Percentiles rank a stretch among this genome's conserved stretches.
phyloP scores from a whole-genome alignment of 805 yeast species.

The Candida caryicola region DNA sequence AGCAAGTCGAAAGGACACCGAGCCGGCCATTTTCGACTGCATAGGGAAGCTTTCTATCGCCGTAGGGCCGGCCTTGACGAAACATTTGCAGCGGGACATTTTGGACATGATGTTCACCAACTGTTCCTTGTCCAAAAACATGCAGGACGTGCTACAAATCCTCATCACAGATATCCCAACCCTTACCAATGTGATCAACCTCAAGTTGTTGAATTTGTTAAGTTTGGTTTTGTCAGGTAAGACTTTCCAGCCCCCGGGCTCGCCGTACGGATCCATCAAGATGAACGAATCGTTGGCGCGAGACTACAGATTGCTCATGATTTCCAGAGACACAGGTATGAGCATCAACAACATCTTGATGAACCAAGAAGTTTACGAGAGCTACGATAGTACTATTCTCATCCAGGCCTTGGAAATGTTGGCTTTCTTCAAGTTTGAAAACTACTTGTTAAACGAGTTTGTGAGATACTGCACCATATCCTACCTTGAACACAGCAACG shows the following conservation, averaged over 20 bases:
- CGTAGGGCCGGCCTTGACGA: slow-evolving; percentile 90
- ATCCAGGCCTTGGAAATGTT: slow-evolving; percentile 79
- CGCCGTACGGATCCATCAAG: slow-evolving; percentile 63
- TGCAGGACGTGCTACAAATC: slow-evolving; percentile 70
- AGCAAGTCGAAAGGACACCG: slow-evolving; percentile 63
- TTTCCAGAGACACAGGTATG: slow-evolving; percentile 62
- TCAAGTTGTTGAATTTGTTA: slow-evolving; percentile 64
- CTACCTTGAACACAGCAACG: slow-evolving; percentile 76
- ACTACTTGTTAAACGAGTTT: slow-evolving; percentile 79
- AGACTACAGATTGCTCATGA: slow-evolving; percentile 73
- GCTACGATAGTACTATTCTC: slow-evolving; percentile 47
- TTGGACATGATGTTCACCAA: slow-evolving; percentile 69
- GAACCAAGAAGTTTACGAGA: slow-evolving; percentile 32
- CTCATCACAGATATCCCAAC: slow-evolving; percentile 77
- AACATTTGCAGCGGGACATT: slow-evolving; percentile 78
- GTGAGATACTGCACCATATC: slow-evolving; percentile 80
- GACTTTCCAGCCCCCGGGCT: slow-evolving; percentile 79
- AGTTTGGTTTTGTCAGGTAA: slow-evolving; percentile 79
- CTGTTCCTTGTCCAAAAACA: slow-evolving; percentile 79
- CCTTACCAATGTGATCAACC: slow-evolving; percentile 67
- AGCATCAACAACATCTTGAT: slow-evolving; percentile 33
- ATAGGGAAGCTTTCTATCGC: slow-evolving; percentile 82
- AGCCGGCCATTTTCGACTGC: slow-evolving; percentile 85
- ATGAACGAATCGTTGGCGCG: slow-evolving; percentile 67
- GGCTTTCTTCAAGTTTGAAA: slow-evolving; percentile 68